Evolutionary conservation across 78 protist genomes (phyloP), one percentile per base, ranked within the genome.

Genomic region (Planoprotostelium fungivorum): DNA sequence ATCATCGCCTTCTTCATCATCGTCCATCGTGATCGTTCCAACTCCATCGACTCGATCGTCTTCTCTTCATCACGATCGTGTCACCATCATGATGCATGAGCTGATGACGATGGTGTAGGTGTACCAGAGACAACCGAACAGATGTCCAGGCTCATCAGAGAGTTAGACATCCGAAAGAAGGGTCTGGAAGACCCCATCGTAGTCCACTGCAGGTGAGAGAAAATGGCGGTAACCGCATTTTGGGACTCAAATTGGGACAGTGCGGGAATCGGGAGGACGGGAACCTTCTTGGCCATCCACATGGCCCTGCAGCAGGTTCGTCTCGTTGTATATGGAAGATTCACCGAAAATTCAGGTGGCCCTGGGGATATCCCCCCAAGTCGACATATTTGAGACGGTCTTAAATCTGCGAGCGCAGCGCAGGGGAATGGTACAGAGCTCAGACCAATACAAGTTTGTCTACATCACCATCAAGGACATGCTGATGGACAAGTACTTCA

Each of bases 191-290:
- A 51, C 73, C 73, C 73, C 73, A 51, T 51, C 16, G 73, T 51
- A 51, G 73, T 51, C 16, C 73, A 51, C 73, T 51, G 73, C 73
- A 51, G 73, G 73, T 51, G 16, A 25, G n/a, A n/a, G n/a, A n/a
- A n/a, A n/a, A n/a, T n/a, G n/a, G n/a, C n/a, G n/a, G n/a, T n/a
- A n/a, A n/a, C n/a, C n/a, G n/a, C 16, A 51, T 51, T 51, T 51
- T 51, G 31, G 5, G 73, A 51, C 5, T 51, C 16, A 25, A 51
- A 51, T 51, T 51, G 73, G 73, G 16, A 51, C 16, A 51, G 73
- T 5, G 97, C 96, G 16, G 97, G 97, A 10, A 90, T 96, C 63
- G 97, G 97, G 38, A 29, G 97, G 28, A 90, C 96, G 0, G 97
- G 97, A 9, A 94, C 96, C 34, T 96, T 94, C 37, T 91, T 94